Percentiles rank a stretch among this genome's conserved stretches.
phyloP scores from a whole-genome alignment of 148 eudicot genomes.

The Heliosperma pusillum region DNA sequence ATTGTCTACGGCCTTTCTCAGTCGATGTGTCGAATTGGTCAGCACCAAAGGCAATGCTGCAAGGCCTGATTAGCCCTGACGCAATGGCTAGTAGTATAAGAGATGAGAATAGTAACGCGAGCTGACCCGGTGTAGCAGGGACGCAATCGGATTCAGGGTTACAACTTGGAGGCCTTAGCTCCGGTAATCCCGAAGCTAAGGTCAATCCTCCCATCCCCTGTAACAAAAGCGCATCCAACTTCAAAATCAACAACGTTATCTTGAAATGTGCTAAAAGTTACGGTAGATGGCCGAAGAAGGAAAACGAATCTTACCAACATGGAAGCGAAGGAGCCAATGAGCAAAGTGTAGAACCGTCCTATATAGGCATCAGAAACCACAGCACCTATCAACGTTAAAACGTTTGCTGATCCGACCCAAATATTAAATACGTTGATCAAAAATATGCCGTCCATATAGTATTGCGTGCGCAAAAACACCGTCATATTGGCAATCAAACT shows the following conservation, averaged over 20 bases:
- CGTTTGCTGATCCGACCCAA: conserved; percentile 56
- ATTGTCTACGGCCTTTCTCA: conserved; percentile 41
- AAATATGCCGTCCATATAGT: conserved; percentile 40
- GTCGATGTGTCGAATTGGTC: conserved; percentile 67
- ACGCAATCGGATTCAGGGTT: conserved; percentile 17
- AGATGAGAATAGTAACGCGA: conserved; percentile 40
- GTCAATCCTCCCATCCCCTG: conserved; percentile 72
- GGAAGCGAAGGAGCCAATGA: conserved; percentile 53
- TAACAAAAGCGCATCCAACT: neutral
- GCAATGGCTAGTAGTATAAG: conserved; percentile 50
- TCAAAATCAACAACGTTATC: neutral
- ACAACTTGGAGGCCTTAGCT: conserved; percentile 49
- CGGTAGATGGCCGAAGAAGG: too few species aligned
- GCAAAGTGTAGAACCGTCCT: conserved; percentile 57
- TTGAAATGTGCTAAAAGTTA: too few species aligned
- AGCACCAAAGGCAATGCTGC: conserved; percentile 83
- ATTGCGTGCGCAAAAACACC: conserved; percentile 40
- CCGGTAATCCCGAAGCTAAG: conserved; percentile 40
- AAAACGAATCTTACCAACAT: conserved; percentile 41
- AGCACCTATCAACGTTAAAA: conserved; percentile 56
- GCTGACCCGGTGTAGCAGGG: conserved; percentile 42
- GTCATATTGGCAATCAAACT: conserved; percentile 50
- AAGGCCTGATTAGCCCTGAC: conserved; percentile 58
- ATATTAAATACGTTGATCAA: conserved; percentile 41
- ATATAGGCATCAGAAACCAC: conserved; percentile 58